These are phyloP conservation scores for Guadua angustifolia DNA, from an alignment of 176 grass and related monocot genomes.

Conservation along the genomic window DNA sequence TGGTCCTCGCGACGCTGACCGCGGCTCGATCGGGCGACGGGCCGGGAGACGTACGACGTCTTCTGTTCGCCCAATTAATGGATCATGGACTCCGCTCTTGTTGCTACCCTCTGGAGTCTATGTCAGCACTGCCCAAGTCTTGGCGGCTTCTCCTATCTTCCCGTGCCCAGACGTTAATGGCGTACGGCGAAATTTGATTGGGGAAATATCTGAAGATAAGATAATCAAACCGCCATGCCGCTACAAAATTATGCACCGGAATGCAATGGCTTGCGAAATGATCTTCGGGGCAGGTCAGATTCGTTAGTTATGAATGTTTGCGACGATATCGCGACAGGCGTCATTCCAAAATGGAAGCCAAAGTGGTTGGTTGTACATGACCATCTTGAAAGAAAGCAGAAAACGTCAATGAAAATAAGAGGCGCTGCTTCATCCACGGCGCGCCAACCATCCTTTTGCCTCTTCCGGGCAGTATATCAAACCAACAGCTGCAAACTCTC, in stretches of 20 bases:
- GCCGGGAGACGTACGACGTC: neutral
- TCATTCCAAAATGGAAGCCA: constrained; percentile 30
- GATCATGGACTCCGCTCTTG: neutral
- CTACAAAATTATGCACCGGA: neutral
- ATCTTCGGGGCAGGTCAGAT: constrained; percentile 15
- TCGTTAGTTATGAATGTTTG: constrained; percentile 60
- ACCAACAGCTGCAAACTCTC: constrained; percentile 14
- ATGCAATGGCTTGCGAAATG: neutral
- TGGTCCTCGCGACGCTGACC: constrained; percentile 32
- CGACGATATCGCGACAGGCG: constrained; percentile 8
- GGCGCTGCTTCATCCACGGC: constrained; percentile 41
- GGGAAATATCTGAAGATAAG: neutral
- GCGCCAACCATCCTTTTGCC: constrained; percentile 6
- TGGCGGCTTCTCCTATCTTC: neutral
- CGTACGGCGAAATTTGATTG: neutral
- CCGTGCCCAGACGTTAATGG: neutral
- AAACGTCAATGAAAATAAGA: constrained; percentile 25
- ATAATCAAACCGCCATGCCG: neutral
- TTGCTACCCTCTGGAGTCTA: neutral
- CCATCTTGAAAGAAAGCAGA: constrained; percentile 42
- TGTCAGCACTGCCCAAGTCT: neutral
- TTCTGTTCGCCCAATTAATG: constrained; percentile 16
- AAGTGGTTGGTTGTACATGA: constrained; percentile 32
- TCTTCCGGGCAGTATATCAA: constrained; percentile 2
- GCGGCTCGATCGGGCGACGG: neutral